Base-by-base conservation (phyloP, 2,329 filamentous ascomycete genomes). In the Aquanectria penicillioides region DNA sequence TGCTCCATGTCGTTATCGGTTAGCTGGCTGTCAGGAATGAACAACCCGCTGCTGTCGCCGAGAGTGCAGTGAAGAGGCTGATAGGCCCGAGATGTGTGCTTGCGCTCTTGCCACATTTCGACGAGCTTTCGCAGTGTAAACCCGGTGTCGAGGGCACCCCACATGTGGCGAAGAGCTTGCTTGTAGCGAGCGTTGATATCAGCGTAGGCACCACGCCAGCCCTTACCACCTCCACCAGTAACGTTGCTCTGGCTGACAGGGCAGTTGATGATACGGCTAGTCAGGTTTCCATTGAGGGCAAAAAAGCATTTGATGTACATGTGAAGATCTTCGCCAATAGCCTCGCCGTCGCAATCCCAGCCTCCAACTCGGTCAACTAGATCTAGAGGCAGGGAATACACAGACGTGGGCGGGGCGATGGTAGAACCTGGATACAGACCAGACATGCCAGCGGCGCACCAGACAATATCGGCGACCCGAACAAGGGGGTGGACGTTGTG, bases 241-340 rank as follows among this genome's bases (percentile, higher is more conserved):
- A 91, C 87, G 67, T 92, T 91, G 75, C 83, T 90, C 72, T 91
- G 89, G 75, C 89, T 91, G 57, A 90, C 88, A 2, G 89, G 89
- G 60, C 86, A 88, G 65, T 88, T 78, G 25, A 92, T 81, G 4
- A 88, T 86, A 44, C 84, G 82, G 41, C 84, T 84, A 11, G 86
- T 87, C 51, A 92, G 71, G 70, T 91, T 87, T 3, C 89, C 89
- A 61, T 89, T 89, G 15, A 91, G 82, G 1, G 88, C 87, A 64
- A 92, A 92, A 77, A 92, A 92, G 73, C 88, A 91, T 79, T 92
- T 92, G 62, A 92, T 81, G 70, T 90, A 90, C 89, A 92, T 92
- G 77, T 92, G 89, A 69, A 92, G 75, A 69, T 92, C 89, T 74
- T 92, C 89, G 37, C 89, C 89, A 65, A 92, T 92, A 17, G 89